Conservation (phyloP, 805 yeast genomes). For the Metschnikowia colocasiae region DNA sequence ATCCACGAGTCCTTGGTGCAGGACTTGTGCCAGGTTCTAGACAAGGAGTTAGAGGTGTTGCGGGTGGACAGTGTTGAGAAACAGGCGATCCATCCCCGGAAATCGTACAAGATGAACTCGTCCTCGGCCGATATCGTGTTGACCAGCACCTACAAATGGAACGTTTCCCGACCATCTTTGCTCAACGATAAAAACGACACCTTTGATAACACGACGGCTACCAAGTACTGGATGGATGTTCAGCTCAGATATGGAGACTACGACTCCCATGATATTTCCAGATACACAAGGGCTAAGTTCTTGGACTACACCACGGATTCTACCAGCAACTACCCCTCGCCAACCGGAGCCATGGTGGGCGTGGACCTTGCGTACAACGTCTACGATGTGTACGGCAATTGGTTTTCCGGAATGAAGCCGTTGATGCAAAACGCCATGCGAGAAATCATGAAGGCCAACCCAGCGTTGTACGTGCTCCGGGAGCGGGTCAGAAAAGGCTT, state of each 20-base stretch:
- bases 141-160: slow-evolving; percentile 76
- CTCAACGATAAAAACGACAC: slow-evolving; percentile 67
- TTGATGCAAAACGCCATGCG: slow-evolving; percentile 87
- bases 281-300: slow-evolving; percentile 89
- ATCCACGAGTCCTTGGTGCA: slow-evolving; percentile 94
- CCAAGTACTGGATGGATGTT: slow-evolving; percentile 90
- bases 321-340: slow-evolving; percentile 81
- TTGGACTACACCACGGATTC: slow-evolving; percentile 90
- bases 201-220: slow-evolving; percentile 54
- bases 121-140: slow-evolving; percentile 89
- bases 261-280: slow-evolving; percentile 93
- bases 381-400: slow-evolving; percentile 94
- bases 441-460: slow-evolving; percentile 91
- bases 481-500: slow-evolving; percentile 93
- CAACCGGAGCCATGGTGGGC: slow-evolving; percentile 88
- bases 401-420: slow-evolving; percentile 95
- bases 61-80: slow-evolving; percentile 85
- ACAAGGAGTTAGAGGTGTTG: slow-evolving; percentile 76
- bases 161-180: slow-evolving; percentile 74
- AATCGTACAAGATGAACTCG: slow-evolving; percentile 95
- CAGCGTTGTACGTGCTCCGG: slow-evolving; percentile 84
- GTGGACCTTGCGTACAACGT: slow-evolving; percentile 92
- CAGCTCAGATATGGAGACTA: slow-evolving; percentile 95
- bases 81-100: slow-evolving; percentile 92
- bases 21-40: slow-evolving; percentile 89